These are phyloP conservation scores for Fagopyrum homotropicum DNA, from an alignment of 148 eudicot species.

Conservation along the genomic window DNA sequence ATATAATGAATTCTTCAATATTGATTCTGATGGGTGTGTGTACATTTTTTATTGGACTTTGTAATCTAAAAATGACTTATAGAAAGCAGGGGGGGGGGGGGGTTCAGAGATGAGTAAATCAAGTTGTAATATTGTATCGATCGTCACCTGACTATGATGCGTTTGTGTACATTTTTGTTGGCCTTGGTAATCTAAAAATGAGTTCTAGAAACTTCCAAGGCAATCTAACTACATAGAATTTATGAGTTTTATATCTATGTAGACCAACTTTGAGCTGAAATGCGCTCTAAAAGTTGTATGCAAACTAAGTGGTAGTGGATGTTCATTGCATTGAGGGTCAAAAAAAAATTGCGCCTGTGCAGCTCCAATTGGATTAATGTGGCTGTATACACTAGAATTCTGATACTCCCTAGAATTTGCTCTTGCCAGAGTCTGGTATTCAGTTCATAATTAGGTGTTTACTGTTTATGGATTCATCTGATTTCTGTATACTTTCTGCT, in stretches of 20 bases:
- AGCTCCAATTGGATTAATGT: neutral
- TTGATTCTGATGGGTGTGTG: too few species aligned
- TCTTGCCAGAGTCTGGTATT: neutral
- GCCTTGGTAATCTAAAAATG: too few species aligned
- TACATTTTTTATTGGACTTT: too few species aligned
- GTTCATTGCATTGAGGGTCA: neutral
- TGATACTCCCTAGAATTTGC: neutral
- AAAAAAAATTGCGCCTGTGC: neutral
- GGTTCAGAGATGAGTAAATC: neutral
- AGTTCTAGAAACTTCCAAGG: too few species aligned
- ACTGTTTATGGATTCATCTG: neutral
- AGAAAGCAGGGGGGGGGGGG: neutral
- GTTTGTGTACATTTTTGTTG: neutral
- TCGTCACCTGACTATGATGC: neutral
- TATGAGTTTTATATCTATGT: too few species aligned
- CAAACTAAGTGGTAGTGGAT: neutral
- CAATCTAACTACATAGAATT: too few species aligned
- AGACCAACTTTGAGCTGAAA: too few species aligned
- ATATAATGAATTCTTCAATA: too few species aligned
- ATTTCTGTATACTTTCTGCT: neutral
- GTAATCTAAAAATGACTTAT: neutral
- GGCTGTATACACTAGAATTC: neutral
- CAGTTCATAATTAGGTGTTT: neutral
- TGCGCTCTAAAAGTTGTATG: neutral
- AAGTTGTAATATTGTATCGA: neutral